A percentile compares a stretch with the other conserved stretches of the same genome.
phyloP scores from a whole-genome alignment of 371 early-diverging fungal species.

The Mortierella sp. region DNA sequence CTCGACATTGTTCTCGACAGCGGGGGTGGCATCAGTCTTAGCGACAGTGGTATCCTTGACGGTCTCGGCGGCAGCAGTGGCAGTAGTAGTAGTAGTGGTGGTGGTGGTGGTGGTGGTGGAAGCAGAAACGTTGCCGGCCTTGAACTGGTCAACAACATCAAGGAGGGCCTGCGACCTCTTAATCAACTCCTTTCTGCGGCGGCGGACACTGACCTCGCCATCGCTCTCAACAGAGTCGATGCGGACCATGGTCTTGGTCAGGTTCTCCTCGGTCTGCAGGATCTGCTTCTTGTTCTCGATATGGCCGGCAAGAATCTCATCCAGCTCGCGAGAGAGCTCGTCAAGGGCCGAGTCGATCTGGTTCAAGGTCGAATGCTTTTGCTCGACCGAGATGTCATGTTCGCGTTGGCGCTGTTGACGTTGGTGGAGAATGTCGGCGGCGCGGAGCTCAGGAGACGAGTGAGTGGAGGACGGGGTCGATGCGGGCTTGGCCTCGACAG shows the following conservation, averaged over 20 bases:
- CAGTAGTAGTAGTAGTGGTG: too few species aligned
- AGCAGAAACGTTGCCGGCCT: constrained; percentile 9
- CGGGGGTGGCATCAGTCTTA: not conserved
- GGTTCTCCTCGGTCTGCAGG: constrained; percentile 42
- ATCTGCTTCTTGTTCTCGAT: constrained; percentile 42
- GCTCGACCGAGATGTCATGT: constrained; percentile 12
- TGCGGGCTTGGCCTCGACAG: not conserved
- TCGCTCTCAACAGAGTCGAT: constrained; percentile 45
- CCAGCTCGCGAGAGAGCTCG: constrained; percentile 31
- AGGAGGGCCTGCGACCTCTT: constrained; percentile 43
- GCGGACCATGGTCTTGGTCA: constrained; percentile 48
- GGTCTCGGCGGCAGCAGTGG: not conserved
- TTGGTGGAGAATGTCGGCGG: constrained; percentile 42
- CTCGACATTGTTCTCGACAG: not conserved
- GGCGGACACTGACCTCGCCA: constrained; percentile 34
- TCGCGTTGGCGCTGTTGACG: constrained; percentile 22
- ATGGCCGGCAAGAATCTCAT: constrained; percentile 25
- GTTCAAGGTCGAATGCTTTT: constrained; percentile 38
- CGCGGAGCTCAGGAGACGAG: constrained; percentile 49
- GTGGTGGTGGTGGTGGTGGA: not conserved
- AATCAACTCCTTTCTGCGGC: constrained; percentile 47
- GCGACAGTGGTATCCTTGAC: not conserved
- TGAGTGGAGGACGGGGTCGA: constrained; percentile 23
- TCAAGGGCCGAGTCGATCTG: constrained; percentile 26
- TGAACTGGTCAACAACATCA: constrained; percentile 47